A percentile compares a stretch with the other conserved stretches of the same genome.
phyloP scores from a whole-genome alignment of 768 basidiomycete genomes.

The Rhodotorula kratochvilovae region DNA sequence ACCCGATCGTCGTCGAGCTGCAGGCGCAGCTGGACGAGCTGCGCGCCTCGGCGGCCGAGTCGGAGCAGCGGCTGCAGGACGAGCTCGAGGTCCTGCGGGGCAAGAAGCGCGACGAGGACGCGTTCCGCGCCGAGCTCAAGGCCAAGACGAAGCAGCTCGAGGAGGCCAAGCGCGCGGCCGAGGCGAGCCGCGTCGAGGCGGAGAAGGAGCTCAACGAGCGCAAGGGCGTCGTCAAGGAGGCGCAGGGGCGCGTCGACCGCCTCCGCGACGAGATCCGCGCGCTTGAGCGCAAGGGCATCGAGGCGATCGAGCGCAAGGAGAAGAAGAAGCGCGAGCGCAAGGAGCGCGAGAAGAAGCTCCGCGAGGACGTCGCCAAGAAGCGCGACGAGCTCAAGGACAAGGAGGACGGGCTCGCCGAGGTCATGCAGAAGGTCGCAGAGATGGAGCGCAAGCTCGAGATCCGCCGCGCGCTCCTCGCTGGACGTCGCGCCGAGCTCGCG shows the following conservation, averaged over 20 bases:
- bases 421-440: conserved; percentile 37
- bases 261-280: conserved; percentile 50
- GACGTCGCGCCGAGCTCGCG: conserved; percentile 33
- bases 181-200: conserved; percentile 71
- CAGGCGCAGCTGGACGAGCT: conserved; percentile 65
- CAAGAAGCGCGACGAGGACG: conserved; percentile 77
- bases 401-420: conserved; percentile 55
- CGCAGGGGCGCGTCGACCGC: conserved; percentile 45
- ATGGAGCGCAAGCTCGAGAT: conserved; percentile 41
- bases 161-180: conserved; percentile 77
- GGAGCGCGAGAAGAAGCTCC: conserved; percentile 58
- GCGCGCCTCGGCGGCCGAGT: conserved; percentile 57
- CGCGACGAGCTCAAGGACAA: conserved; percentile 57
- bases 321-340: conserved; percentile 50
- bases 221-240: conserved; percentile 51
- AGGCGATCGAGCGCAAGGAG: conserved; percentile 39
- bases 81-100: conserved; percentile 70
- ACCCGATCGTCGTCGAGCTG: conserved; percentile 59
- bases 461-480: conserved; percentile 32
- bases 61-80: conserved; percentile 62
- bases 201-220: conserved; percentile 75
- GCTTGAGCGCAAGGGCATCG: conserved; percentile 44
- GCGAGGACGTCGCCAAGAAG: conserved; percentile 57
- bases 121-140: conserved; percentile 69
- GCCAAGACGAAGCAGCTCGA: conserved; percentile 78